Evolutionary conservation across 768 basidiomycete genomes (phyloP).

Genomic region (Lactarius sp.): DNA sequence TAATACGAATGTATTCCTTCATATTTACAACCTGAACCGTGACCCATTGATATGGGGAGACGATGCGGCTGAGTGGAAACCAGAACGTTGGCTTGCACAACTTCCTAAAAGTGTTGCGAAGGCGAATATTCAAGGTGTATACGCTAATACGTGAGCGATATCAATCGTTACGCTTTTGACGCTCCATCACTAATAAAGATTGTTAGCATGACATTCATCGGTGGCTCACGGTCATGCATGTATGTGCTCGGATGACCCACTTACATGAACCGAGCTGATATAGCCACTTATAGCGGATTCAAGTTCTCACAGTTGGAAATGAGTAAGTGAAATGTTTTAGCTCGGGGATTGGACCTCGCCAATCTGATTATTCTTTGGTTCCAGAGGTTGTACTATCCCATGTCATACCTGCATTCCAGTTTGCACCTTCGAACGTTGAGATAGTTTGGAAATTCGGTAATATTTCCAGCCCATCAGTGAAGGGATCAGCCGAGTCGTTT

Average conservation of each 20-base stretch:
- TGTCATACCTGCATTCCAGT: conserved; percentile 1
- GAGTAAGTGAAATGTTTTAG: background rate
- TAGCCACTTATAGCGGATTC: conserved; percentile 1
- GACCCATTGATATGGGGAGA: conserved; percentile 33
- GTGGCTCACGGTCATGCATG: conserved; percentile 8
- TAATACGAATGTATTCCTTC: too few species aligned
- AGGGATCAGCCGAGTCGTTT: too few species aligned
- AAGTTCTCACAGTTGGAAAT: conserved; percentile 1
- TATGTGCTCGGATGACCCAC: background rate
- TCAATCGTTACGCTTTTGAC: background rate
- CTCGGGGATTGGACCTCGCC: background rate
- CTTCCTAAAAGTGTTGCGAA: conserved; percentile 25
- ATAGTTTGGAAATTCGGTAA: background rate
- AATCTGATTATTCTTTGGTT: background rate
- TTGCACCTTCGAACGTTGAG: background rate
- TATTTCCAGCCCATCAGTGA: too few species aligned
- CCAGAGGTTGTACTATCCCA: background rate
- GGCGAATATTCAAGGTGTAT: too few species aligned
- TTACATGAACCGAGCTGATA: background rate
- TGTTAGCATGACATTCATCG: conserved; percentile 8
- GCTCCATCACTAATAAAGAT: background rate
- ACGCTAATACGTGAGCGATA: conserved; percentile 22
- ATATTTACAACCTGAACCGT: too few species aligned
- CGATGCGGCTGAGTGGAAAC: conserved; percentile 41
- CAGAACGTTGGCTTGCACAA: conserved; percentile 39